Conservation (phyloP, 768 basidiomycete genomes). For the Amanita brunnescens region DNA sequence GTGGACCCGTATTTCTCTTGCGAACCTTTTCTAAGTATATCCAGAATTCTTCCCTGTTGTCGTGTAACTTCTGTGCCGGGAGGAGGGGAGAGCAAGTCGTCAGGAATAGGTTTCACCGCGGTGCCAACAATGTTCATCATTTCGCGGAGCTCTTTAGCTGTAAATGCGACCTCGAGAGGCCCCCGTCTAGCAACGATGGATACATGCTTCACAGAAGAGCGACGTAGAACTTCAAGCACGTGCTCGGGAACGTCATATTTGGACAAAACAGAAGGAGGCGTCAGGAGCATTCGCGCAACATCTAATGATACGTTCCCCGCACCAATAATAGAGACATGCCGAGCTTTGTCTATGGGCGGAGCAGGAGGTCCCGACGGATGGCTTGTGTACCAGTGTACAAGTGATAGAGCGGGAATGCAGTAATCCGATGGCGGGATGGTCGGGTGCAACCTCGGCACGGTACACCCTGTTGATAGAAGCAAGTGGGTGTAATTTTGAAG, state of each 20-base stretch:
- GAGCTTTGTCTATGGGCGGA: conserved; percentile 53
- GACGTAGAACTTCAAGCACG: conserved; percentile 59
- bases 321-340: conserved; percentile 80
- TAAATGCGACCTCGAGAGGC: conserved; percentile 83
- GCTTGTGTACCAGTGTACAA: conserved; percentile 96
- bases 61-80: conserved; percentile 31
- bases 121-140: conserved; percentile 60
- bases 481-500: conserved; percentile 75
- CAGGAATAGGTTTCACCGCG: conserved; percentile 54
- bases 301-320: conserved; percentile 95
- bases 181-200: conserved; percentile 82
- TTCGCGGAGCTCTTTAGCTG: conserved; percentile 89
- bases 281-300: conserved; percentile 83
- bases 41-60: conserved; percentile 58
- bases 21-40: conserved; percentile 61
- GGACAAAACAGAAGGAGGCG: conserved; percentile 48
- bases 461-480: conserved; percentile 81
- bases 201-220: conserved; percentile 63
- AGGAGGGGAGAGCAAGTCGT: conserved; percentile 28
- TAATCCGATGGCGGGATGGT: conserved; percentile 33
- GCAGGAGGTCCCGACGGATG: conserved; percentile 63
- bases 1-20: conserved; percentile 39
- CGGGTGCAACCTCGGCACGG: conserved; percentile 52
- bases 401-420: conserved; percentile 65
- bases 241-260: conserved; percentile 71